A percentile compares a stretch with the other conserved stretches of the same genome.
These are phyloP conservation scores for Malus hybrid DNA, from an alignment of 331 rosid species.

Conservation along the genomic window DNA sequence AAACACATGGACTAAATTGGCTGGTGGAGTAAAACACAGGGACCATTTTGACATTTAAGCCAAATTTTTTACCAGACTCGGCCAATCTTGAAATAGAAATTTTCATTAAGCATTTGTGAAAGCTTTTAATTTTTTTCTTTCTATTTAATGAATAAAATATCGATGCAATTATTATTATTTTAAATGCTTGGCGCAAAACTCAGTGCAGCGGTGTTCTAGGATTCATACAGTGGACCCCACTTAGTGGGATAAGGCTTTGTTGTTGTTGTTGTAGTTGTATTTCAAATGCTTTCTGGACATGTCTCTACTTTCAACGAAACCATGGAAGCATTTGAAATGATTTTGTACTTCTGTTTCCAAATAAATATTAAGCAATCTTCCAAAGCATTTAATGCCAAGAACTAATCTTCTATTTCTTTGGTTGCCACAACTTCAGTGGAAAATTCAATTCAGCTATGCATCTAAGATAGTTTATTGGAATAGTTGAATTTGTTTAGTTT, in stretches of 20 bases:
- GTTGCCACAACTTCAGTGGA: background rate
- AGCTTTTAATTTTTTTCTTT: background rate
- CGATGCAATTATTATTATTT: background rate
- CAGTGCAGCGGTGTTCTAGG: no score
- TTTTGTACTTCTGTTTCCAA: background rate
- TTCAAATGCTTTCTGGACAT: background rate
- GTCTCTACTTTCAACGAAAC: background rate
- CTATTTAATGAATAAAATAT: background rate
- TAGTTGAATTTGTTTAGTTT: background rate
- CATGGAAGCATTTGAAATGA: background rate
- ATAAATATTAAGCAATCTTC: background rate
- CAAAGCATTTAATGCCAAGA: background rate
- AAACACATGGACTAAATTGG: no score
- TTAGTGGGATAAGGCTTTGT: no score
- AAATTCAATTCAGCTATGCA: background rate
- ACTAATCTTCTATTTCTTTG: background rate
- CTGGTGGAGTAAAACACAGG: no score
- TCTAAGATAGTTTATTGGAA: background rate
- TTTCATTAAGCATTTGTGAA: background rate
- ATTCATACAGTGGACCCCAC: no score
- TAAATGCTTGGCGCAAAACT: no score
- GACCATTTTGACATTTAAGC: no score
- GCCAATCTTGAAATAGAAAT: background rate
- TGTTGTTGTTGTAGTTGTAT: background rate
- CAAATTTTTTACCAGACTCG: background rate